These are phyloP conservation scores for Salix purpurea DNA, from an alignment of 345 rosid genomes.

Conservation along the genomic window DNA sequence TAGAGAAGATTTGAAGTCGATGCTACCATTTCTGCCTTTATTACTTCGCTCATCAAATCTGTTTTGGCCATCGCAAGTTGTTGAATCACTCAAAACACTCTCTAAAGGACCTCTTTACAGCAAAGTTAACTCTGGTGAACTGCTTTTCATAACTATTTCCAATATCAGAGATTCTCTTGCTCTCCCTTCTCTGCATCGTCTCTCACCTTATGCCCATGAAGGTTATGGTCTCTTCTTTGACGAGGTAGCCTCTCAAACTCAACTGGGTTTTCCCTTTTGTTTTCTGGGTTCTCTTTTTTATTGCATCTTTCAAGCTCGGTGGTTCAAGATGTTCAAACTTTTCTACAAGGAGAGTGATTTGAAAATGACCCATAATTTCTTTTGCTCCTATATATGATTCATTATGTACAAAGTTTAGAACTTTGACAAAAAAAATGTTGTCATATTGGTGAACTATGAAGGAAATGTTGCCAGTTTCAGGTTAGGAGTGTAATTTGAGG, in stretches of 20 bases:
- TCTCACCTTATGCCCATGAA: constrained; percentile 39
- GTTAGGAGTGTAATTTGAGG: neutral
- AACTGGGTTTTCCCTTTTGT: neutral
- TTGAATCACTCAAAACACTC: constrained; percentile 55
- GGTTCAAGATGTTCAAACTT: neutral
- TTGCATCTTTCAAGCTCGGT: neutral
- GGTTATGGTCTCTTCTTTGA: constrained; percentile 72
- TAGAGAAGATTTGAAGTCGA: constrained; percentile 50
- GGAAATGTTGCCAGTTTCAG: neutral
- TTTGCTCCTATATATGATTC: neutral
- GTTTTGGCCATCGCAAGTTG: constrained; percentile 63
- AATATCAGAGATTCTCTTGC: constrained; percentile 51
- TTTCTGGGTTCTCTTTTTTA: neutral
- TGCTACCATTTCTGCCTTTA: constrained; percentile 52
- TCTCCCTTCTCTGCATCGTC: constrained; percentile 27
- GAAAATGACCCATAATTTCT: neutral
- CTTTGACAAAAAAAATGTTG: neutral
- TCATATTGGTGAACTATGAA: neutral
- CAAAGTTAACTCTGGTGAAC: constrained; percentile 60
- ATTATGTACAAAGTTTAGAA: neutral
- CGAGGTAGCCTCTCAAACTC: constrained; percentile 35
- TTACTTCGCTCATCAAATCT: constrained; percentile 43
- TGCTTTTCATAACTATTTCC: constrained; percentile 47
- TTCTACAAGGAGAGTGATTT: neutral
- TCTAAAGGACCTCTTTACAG: constrained; percentile 60